Evolutionary conservation across 805 yeast genomes (phyloP), one percentile per base, ranked within the genome.

Genomic region (Soucietia sequanensis): DNA sequence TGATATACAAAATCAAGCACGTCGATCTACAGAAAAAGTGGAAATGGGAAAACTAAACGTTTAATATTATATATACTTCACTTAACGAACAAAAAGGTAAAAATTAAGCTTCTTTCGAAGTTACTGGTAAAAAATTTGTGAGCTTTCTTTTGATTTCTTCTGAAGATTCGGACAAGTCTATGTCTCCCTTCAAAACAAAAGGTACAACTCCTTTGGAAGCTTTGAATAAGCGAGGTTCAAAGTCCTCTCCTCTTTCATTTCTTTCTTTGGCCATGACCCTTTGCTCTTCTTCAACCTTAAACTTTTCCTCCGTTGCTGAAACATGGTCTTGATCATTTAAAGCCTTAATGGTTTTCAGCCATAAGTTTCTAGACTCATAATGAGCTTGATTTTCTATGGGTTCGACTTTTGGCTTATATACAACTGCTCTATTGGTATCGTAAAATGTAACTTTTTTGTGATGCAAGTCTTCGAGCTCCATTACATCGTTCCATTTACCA

Each of bases 401-500:
- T 48, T 95, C 80, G 5, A 85, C 95, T 36, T 64, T 64, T 19
- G 98, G 97, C 36, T 64, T 66, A 21, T 64, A 43, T 2, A 80
- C 79, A 1, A 45, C 48, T 2, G 86, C 72, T 18, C 65, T 65
- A n/a, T 48, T 48, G 4, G 93, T 80, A 33, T 68, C 70, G 31
- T 43, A 60, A 4, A 61, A 44, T 5, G 65, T 54, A 39, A 74
- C 72, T 37, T 74, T 63, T 21, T 74, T 65, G 3, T 70, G 70
- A 1, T 76, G 71, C 33, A 57, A 56, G 31, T 72, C 43, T 43
- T 79, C 70, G 31, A 89, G 76, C 37, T 80, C 73, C 76, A 93
- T 81, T 1, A 79, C 67, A 42, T 82, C 96, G 60, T 89, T 88
- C 99, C 99, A 93, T 60, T 93, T 91, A 10, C 99, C 99, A 8